Conservation (phyloP, 257 asterid genomes). For the Solanum rostratum region DNA sequence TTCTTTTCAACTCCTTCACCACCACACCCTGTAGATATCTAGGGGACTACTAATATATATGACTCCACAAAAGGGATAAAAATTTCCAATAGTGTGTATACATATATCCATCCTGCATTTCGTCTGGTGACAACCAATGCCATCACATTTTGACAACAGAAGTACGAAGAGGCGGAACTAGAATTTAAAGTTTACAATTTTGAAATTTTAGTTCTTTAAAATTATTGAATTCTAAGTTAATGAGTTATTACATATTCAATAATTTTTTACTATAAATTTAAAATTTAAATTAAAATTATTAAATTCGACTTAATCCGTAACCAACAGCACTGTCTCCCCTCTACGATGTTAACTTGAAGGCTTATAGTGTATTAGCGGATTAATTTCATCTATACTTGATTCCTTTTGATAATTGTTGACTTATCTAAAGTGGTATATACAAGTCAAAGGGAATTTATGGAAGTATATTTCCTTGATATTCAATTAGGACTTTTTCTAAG, state of each 20-base stretch:
- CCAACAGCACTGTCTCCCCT: neutral
- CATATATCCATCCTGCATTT: neutral
- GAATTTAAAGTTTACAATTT: neutral
- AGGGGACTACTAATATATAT: neutral
- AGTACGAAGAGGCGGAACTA: fast-evolving
- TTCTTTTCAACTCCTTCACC: neutral
- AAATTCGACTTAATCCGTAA: no score
- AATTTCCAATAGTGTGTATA: neutral
- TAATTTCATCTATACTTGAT: neutral
- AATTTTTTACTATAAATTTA: no score
- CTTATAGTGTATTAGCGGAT: no score
- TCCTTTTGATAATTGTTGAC: neutral
- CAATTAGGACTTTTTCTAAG: neutral
- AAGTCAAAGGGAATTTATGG: neutral
- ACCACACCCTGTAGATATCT: neutral
- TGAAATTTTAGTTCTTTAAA: neutral
- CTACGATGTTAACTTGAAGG: neutral
- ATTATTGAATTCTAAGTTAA: no score
- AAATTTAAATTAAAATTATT: no score
- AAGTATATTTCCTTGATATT: neutral
- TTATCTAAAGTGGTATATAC: neutral
- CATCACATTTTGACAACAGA: neutral
- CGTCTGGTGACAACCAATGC: neutral
- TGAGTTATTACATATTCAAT: no score
- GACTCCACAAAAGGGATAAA: neutral